Percentiles rank a stretch among this genome's conserved stretches.
phyloP scores from a whole-genome alignment of 768 basidiomycete genomes.

The Leccinum uliginosum region DNA sequence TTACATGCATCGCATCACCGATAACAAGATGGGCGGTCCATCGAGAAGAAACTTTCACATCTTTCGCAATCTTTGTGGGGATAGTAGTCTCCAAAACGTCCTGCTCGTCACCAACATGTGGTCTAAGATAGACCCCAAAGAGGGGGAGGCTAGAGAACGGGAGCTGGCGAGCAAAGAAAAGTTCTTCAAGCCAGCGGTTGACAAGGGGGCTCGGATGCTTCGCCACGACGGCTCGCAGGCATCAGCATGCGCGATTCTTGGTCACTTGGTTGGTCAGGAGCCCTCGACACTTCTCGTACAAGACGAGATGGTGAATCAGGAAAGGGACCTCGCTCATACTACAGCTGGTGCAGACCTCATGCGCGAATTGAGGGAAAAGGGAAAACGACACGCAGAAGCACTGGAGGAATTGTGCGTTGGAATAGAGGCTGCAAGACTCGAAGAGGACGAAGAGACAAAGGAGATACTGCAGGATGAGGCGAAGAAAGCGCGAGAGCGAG shows the following conservation, averaged over 20 bases:
- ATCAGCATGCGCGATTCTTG: conserved; percentile 43
- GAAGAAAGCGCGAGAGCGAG: conserved; percentile 38
- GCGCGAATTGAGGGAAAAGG: conserved; percentile 44
- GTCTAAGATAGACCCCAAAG: conserved; percentile 34
- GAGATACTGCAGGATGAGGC: conserved; percentile 40
- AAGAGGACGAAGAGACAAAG: conserved; percentile 42
- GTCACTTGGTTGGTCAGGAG: conserved; percentile 35
- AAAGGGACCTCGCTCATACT: conserved; percentile 45
- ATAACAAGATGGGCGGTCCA: conserved; percentile 47
- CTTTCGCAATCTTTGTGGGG: conserved; percentile 50
- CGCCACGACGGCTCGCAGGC: conserved; percentile 40
- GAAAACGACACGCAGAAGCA: conserved; percentile 41
- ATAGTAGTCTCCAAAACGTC: conserved; percentile 41
- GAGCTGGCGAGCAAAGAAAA: conserved; percentile 39
- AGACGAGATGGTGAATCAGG: conserved; percentile 48
- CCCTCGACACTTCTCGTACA: conserved; percentile 49
- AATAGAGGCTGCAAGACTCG: conserved; percentile 40
- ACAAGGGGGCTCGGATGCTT: conserved; percentile 41
- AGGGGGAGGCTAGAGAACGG: conserved; percentile 39
- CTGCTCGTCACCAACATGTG: conserved; percentile 54
- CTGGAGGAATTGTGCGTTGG: conserved; percentile 40
- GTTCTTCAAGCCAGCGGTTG: conserved; percentile 50
- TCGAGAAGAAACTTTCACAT: conserved; percentile 48
- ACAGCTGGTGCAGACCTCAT: conserved; percentile 48
- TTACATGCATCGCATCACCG: conserved; percentile 49